Evolutionary conservation across 2,329 filamentous ascomycete genomes (phyloP).

Genomic region (Ophiosphaerella korrae): DNA sequence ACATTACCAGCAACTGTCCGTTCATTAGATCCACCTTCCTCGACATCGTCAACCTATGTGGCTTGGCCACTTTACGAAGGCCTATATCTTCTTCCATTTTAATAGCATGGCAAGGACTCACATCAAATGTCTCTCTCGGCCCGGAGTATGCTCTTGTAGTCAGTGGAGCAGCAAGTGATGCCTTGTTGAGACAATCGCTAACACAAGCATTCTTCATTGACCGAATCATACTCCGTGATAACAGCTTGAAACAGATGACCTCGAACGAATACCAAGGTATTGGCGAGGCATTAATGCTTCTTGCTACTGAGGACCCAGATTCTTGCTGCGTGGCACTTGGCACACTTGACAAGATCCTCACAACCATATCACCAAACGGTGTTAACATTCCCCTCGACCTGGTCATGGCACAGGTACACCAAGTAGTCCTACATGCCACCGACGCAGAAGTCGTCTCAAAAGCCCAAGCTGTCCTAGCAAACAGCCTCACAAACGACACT

Average conservation of each 20-base stretch:
- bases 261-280: slow-evolving; percentile 28
- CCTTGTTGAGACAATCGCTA: slow-evolving; percentile 26
- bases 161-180: slow-evolving; percentile 11
- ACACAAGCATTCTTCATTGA: slow-evolving; percentile 32
- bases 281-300: slow-evolving; percentile 26
- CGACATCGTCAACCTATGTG: slow-evolving; percentile 41
- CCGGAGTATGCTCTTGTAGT: slow-evolving; percentile 21
- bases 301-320: slow-evolving; percentile 31
- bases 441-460: slow-evolving; percentile 38
- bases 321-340: slow-evolving; percentile 33
- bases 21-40: slow-evolving; percentile 45
- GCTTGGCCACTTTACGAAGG: slow-evolving; percentile 25
- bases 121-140: slow-evolving; percentile 22
- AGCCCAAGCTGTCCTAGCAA: slow-evolving; percentile 34
- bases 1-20: slow-evolving; percentile 30
- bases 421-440: slow-evolving; percentile 16
- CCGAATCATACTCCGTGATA: slow-evolving; percentile 26
- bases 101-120: slow-evolving; percentile 27
- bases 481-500: slow-evolving; percentile 14
- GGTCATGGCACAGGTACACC: slow-evolving; percentile 29
- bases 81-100: slow-evolving; percentile 21
- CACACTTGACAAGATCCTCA: slow-evolving; percentile 24
- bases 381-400: slow-evolving; percentile 21
- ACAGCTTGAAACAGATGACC: slow-evolving; percentile 11
- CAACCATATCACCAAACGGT: slow-evolving; percentile 6